Conservation (phyloP, 2,329 filamentous ascomycete species). For the Dothiorella sarmentorum region DNA sequence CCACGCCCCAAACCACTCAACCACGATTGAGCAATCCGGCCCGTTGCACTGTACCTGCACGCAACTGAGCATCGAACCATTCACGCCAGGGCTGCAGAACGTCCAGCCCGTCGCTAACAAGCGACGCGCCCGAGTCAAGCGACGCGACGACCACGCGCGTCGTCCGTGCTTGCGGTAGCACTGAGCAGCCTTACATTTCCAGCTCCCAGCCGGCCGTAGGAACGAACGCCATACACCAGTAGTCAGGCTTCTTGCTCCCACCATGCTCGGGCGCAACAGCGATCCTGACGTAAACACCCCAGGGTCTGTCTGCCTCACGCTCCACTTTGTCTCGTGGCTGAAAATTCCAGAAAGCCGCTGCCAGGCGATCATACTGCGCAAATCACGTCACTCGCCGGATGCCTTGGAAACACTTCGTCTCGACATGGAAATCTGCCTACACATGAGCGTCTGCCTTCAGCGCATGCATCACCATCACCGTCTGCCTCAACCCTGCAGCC, state of each 20-base stretch:
- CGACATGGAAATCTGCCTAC: neutral
- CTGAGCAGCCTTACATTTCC: slow-evolving; percentile 1
- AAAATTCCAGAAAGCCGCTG: slow-evolving; percentile 4
- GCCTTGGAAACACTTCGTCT: slow-evolving; percentile 3
- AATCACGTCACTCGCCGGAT: slow-evolving; percentile 3
- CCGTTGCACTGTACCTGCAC: neutral
- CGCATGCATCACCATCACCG: neutral
- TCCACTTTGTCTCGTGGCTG: neutral
- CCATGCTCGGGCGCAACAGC: too few relatives aligned
- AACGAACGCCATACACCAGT: too few relatives aligned
- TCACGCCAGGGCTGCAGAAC: neutral
- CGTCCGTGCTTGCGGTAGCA: too few relatives aligned
- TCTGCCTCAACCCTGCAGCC: neutral
- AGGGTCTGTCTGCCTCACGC: neutral
- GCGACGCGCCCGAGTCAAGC: neutral
- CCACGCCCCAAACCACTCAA: neutral
- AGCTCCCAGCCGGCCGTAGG: too few relatives aligned
- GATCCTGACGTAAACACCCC: slow-evolving; percentile 3
- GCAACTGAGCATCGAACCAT: slow-evolving; percentile 5
- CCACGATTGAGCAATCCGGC: slow-evolving; percentile 6
- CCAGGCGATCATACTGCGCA: neutral
- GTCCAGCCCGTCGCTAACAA: too few relatives aligned
- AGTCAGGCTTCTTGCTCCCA: too few relatives aligned
- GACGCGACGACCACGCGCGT: too few relatives aligned
- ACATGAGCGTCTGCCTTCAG: neutral